Base-by-base conservation (phyloP, 176 grass and related monocot species). In the Carex myosuroides region DNA sequence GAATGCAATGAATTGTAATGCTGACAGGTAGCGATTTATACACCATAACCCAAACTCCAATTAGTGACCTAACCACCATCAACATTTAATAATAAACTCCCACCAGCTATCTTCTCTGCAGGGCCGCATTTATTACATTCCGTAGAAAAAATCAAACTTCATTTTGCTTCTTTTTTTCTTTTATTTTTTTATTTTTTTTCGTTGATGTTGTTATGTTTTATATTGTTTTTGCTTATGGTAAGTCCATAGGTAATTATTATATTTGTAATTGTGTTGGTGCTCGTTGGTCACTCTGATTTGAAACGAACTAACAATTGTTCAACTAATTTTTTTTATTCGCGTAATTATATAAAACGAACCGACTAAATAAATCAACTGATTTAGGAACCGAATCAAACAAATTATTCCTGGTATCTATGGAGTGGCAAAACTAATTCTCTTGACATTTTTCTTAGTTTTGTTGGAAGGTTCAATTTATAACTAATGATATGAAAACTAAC, bases 21-120 rank as follows among this genome's bases (percentile, higher is more conserved):
- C 12, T 46, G 68, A 71, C 18, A 71, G 39, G 68, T 71, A 22
- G 68, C 68, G 6, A 41, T 20, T 46, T 11, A 42, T 8, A 39
- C 37, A 71, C 18, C 33, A 9, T 39, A 71, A 48, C 39, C 17
- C 3, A 11, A 44, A 48, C 62, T 71, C 16, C 39, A 70, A 39
- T 70, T 16, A 70, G 64, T 69, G 66, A 70, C 17, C 29, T 48
- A 18, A 72, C 42, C 42, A 44, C 1, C 7, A 44, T 73, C 70
- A 21, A 24, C 70, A 73, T 73, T 73, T 73, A 73, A 24, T 60
- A 8, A 18, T 44, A 10, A 50, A 24, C 42, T 4, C 11, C 0
- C 69, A 73, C 20, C 70, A 26, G 42, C 42, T 22, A 73, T 73
- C 70, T 73, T 73, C 70, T 52, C 70, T 73, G 70, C 70, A 21